phyloP scores from a whole-genome alignment of 2,329 filamentous ascomycete species.

The Sporothrix schenckii region DNA sequence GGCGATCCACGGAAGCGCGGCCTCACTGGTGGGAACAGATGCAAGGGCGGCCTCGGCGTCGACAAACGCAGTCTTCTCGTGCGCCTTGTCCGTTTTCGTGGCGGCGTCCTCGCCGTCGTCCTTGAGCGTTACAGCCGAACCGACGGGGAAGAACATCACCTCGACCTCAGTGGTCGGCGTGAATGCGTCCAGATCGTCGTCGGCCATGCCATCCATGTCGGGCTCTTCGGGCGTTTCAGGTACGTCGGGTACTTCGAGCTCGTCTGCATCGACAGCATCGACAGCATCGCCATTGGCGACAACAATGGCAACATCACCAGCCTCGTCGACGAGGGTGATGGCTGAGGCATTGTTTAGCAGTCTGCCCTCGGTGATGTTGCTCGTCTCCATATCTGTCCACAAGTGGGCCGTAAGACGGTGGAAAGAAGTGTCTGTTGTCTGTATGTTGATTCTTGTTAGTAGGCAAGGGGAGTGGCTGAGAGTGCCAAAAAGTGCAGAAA shows the following conservation, averaged over 20 bases:
- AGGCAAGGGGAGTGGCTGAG: too few species aligned
- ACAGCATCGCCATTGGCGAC: not conserved
- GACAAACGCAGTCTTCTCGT: not conserved
- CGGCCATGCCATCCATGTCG: not conserved
- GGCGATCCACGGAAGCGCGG: slow-evolving; percentile 18
- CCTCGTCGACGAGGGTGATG: slow-evolving; percentile 31
- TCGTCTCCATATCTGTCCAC: not conserved
- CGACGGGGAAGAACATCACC: slow-evolving; percentile 4
- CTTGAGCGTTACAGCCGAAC: not conserved
- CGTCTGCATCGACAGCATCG: not conserved
- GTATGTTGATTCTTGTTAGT: slow-evolving; percentile 17
- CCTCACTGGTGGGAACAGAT: not conserved
- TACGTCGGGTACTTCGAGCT: too few species aligned
- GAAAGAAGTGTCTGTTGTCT: not conserved
- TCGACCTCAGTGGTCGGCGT: slow-evolving; percentile 13
- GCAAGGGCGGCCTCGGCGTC: not conserved
- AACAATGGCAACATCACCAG: not conserved
- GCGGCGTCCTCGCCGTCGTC: not conserved
- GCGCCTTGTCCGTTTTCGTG: not conserved
- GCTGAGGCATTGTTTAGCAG: slow-evolving; percentile 23
- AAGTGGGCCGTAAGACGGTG: not conserved
- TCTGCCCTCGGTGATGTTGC: not conserved
- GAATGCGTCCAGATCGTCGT: not conserved
- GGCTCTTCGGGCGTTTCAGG: not conserved
- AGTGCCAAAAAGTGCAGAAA: not conserved